Evolutionary conservation across 306 rosid species (phyloP), one percentile per base, ranked within the genome.

Genomic region (Sphenostylis stenocarpa): DNA sequence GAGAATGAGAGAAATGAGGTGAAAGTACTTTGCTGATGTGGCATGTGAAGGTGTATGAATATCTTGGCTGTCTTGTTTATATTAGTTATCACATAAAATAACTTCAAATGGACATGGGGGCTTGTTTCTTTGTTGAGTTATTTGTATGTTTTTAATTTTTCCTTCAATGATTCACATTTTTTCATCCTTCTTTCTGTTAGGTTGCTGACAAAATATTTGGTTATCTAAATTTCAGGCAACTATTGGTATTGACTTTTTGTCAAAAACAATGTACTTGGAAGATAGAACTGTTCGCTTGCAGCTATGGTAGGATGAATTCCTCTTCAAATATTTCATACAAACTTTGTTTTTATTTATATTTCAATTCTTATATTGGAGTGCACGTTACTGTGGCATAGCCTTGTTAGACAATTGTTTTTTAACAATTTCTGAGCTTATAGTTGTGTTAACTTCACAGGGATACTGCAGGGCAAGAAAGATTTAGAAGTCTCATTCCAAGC

Each of bases 271-370:
- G 98, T 95, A 92, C 84, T 96, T 95, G 81, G 97, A 95, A 90
- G 98, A 95, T 80, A 96, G 98, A 82, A 95, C 98, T 28, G 94
- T 95, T 83, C 98, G 97, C 79, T 84, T 95, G 91, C 98, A 95
- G 93, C 97, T 95, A 53, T 95, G 98, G 98, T 95, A 84, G 21
- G 91, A 74, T 67, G 52, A 56, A 10, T 57, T 66, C 75, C 58
- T 67, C 15, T 82, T 80, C 78, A 62, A 61, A 48, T 68, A 75
- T 31, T 36, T 29, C 24, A n/a, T 76, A 64, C 14, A 67, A 72
- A 13, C 60, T 58, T 66, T 2, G 19, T 53, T 58, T 77, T 51
- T 73, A 55, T 58, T 49, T 70, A 41, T 70, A 29, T 36, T 69
- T 17, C n/a, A 5, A 6, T 33, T 53, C 39, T 60, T 52, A 17